Conservation (phyloP, 2,329 filamentous ascomycete genomes). For the Juglanconis sp. region DNA sequence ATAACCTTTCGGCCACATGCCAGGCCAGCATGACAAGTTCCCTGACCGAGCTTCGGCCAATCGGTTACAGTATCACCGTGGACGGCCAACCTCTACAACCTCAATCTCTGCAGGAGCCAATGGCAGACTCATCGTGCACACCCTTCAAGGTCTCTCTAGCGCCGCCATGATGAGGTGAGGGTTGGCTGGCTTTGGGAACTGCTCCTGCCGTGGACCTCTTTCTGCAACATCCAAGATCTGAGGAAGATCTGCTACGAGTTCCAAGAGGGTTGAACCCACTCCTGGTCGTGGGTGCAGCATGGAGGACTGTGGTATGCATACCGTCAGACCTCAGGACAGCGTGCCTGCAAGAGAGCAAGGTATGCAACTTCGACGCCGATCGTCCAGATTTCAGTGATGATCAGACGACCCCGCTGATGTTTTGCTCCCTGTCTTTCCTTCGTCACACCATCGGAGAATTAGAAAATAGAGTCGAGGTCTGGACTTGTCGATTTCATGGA, state of each 20-base stretch:
- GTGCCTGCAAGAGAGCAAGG: too few relatives aligned
- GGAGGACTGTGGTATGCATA: too few relatives aligned
- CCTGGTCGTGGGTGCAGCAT: too few relatives aligned
- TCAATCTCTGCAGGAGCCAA: slow-evolving; percentile 11
- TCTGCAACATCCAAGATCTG: background rate
- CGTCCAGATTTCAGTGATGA: background rate
- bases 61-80: background rate
- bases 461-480: slow-evolving; percentile 15
- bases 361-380: background rate
- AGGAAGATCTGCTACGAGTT: background rate
- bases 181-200: background rate
- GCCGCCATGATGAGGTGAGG: background rate
- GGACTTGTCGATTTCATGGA: slow-evolving; percentile 19
- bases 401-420: background rate
- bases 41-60: background rate
- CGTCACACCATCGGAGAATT: slow-evolving; percentile 4
- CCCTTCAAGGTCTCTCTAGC: slow-evolving; percentile 11
- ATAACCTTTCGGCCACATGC: background rate
- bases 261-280: too few relatives aligned
- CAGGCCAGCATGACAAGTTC: slow-evolving; percentile 1
- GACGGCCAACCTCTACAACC: slow-evolving; percentile 1
- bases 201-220: background rate
- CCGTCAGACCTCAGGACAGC: too few relatives aligned
- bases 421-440: background rate
- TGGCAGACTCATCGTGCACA: slow-evolving; percentile 2